phyloP scores from a whole-genome alignment of 208 protist genomes.

The Leishmania arabica region DNA sequence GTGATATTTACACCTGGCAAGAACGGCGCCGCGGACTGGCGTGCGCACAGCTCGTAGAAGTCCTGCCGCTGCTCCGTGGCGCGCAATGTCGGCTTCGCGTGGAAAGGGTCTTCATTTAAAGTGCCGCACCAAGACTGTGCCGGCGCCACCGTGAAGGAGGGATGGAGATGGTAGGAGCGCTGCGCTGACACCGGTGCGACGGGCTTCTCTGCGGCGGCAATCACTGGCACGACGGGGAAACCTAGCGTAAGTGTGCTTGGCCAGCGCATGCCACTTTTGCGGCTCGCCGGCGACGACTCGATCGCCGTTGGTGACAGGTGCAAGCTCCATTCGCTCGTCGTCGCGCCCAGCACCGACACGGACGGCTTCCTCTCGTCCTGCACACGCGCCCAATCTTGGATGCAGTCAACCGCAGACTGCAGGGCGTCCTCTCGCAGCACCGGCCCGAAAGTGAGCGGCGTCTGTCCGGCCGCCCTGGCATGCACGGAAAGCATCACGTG shows the following conservation, averaged over 20 bases:
- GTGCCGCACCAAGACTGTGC: not conserved
- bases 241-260: not conserved
- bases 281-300: no score
- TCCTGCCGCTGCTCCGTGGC: slow-evolving; percentile 23
- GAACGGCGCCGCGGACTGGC: slow-evolving; percentile 20
- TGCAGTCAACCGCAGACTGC: slow-evolving; percentile 16
- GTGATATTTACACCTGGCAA: slow-evolving; percentile 31
- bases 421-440: slow-evolving; percentile 41
- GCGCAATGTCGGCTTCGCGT: not conserved
- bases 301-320: no score
- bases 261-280: not conserved
- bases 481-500: slow-evolving; percentile 47
- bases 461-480: slow-evolving; percentile 24
- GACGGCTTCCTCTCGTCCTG: not conserved
- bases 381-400: not conserved
- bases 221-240: not conserved
- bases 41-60: slow-evolving; percentile 43
- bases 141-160: not conserved
- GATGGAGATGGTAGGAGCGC: not conserved
- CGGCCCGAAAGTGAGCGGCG: slow-evolving; percentile 26
- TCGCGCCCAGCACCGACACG: not conserved
- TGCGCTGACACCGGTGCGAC: not conserved
- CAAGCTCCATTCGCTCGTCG: not conserved
- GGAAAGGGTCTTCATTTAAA: not conserved
- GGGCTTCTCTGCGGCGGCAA: not conserved